Evolutionary conservation across 129 eudicot genomes (phyloP), one percentile per base, ranked within the genome.

Genomic region (Saussurea involucrata): DNA sequence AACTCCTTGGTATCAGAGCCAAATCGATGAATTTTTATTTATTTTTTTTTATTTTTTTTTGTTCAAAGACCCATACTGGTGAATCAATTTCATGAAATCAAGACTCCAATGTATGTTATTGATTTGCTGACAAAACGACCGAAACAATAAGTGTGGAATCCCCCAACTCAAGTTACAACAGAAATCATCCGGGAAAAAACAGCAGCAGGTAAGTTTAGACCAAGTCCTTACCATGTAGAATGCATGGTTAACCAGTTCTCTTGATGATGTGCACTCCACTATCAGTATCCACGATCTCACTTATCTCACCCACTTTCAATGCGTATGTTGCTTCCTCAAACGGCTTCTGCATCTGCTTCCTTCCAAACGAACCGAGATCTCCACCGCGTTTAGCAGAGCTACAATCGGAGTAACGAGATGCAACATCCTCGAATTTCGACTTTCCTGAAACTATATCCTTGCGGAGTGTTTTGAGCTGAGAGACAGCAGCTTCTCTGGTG

Each of bases 371-470:
- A 77, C 98, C 98, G 60, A 95, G 92, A 95, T 95, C 98, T 53
- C 98, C 98, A 40, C 96, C 96, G 86, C 98, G 98, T 83, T 95
- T 95, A 83, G 98, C 98, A 68, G 97, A 95, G 89, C 90, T 89
- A 77, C 98, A 95, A 83, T 95, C 93, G 8, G 97, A 91, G 82
- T 40, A 33, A 40, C 82, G 71, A 40, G 90, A n/a, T 9, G 98
- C 98, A 63, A 95, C 85, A 66, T 91, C 98, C 33, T 86, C 78
- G 79, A 95, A 95, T 64, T 87, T 87, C 1, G 85, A 82, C 37
- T 91, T 83, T 24, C 92, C 98, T 5, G 92, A 81, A 70, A 87
- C 84, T 81, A 95, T 82, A 70, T 89, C 96, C 6, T 83, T 89
- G 24, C 97, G 97, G 57, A 95, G 81, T 5, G 89, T 69, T 44